Evolutionary conservation across 495 filamentous ascomycete species (phyloP), one percentile per base, ranked within the genome.

Genomic region (Penicillium paxilli): DNA sequence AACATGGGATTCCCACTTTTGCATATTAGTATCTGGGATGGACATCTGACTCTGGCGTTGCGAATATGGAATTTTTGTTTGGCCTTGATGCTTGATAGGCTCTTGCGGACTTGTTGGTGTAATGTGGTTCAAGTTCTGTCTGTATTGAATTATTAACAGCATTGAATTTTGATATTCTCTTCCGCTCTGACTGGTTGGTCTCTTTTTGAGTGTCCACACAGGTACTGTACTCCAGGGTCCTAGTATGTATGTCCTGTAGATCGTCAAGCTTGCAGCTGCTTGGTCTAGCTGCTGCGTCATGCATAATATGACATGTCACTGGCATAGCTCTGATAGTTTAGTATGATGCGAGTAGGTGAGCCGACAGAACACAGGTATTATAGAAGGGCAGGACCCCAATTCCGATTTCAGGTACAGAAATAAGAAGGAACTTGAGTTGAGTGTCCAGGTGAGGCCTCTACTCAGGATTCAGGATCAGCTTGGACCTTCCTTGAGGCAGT

Each of bases 401-500:
- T 35, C 9, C 35, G 35, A n/a, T n/a, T n/a, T n/a, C n/a, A n/a
- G n/a, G n/a, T n/a, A n/a, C n/a, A n/a, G n/a, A n/a, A n/a, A n/a
- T n/a, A n/a, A n/a, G n/a, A n/a, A n/a, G n/a, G n/a, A n/a, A n/a
- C n/a, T n/a, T n/a, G n/a, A n/a, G n/a, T n/a, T n/a, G n/a, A n/a
- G n/a, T n/a, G n/a, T n/a, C n/a, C n/a, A n/a, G n/a, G n/a, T n/a
- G n/a, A n/a, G n/a, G n/a, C n/a, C n/a, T n/a, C n/a, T n/a, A n/a
- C n/a, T n/a, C n/a, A n/a, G n/a, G n/a, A n/a, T n/a, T n/a, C n/a
- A n/a, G n/a, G 35, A 38, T 38, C n/a, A n/a, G 60, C 60, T 62
- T 66, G 64, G 60, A 62, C 64, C 64, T 66, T 61, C 64, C 64
- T 57, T 40, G 22, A n/a, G 48, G 32, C 38, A 28, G 32, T 25